A percentile compares a stretch with the other conserved stretches of the same genome.
Evolutionary conservation across 1,139 yeast genomes (phyloP).

Genomic region (Waltiozyma solani): DNA sequence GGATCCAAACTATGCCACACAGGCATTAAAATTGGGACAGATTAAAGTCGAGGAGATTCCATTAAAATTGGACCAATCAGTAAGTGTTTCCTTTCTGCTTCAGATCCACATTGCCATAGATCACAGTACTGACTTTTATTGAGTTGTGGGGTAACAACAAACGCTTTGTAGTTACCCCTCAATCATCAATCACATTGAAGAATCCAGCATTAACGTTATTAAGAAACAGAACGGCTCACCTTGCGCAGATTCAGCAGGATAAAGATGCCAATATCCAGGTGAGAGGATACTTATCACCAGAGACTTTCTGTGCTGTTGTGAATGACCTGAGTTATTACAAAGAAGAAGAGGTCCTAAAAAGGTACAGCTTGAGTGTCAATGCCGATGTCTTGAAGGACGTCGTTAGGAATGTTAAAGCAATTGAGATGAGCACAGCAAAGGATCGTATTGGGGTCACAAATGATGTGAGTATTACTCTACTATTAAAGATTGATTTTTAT

Average conservation of each 20-base stretch:
- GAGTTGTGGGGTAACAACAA: too few species aligned
- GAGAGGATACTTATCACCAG: constrained; percentile 2
- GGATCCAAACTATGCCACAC: constrained; percentile 1
- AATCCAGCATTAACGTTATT: constrained; percentile 12
- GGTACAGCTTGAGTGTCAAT: constrained; percentile 3
- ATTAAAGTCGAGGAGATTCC: constrained; percentile 13
- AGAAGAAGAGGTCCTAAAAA: constrained; percentile 6
- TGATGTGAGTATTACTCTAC: constrained; percentile 1
- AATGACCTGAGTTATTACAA: constrained; percentile 10
- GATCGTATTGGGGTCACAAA: background rate
- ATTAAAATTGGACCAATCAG: constrained; percentile 11
- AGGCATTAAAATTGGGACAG: constrained; percentile 7
- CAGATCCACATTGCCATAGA: too few species aligned
- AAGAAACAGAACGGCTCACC: too few species aligned
- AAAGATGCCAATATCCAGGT: too few species aligned
- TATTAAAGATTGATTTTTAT: background rate
- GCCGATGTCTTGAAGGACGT: constrained; percentile 1
- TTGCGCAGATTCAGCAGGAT: too few species aligned
- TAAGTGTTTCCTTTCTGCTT: constrained; percentile 1
- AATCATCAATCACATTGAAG: background rate
- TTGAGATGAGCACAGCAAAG: background rate
- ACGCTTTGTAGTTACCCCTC: too few species aligned
- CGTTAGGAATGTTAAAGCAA: background rate
- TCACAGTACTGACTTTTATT: too few species aligned
- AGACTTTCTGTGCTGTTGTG: constrained; percentile 12